Conservation (phyloP, 306 rosid species). For the Luffa acutangula region DNA sequence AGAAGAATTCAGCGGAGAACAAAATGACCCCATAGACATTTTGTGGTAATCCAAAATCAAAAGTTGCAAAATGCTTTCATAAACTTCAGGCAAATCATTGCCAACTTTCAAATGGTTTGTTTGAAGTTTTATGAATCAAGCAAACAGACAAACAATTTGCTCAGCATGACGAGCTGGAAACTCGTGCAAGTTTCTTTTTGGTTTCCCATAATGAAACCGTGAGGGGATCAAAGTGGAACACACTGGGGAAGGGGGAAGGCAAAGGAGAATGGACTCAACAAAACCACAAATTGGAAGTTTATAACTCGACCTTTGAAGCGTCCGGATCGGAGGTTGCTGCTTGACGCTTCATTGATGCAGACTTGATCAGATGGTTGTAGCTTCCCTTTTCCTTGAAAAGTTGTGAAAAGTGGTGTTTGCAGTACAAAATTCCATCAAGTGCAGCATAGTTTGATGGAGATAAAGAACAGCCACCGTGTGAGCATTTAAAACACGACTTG, state of each 20-base stretch:
- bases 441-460: slow-evolving; percentile 92
- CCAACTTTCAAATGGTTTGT: neutral
- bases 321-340: slow-evolving; percentile 4
- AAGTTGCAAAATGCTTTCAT: neutral
- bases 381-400: slow-evolving; percentile 79
- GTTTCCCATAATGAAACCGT: neutral
- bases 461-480: slow-evolving; percentile 89
- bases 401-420: slow-evolving; percentile 96
- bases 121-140: neutral
- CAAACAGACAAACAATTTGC: neutral
- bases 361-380: slow-evolving; percentile 7
- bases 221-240: neutral
- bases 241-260: neutral
- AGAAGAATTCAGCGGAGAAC: neutral
- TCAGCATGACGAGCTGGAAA: neutral
- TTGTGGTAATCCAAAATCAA: neutral
- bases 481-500: slow-evolving; percentile 89
- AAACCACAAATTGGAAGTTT: neutral
- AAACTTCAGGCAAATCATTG: neutral
- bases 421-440: slow-evolving; percentile 80
- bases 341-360: slow-evolving; percentile 14
- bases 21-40: neutral
- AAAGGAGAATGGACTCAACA: neutral
- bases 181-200: neutral
- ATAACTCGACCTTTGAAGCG: neutral